Conservation (phyloP, 306 rosid species). For the Luffa acutangula region DNA sequence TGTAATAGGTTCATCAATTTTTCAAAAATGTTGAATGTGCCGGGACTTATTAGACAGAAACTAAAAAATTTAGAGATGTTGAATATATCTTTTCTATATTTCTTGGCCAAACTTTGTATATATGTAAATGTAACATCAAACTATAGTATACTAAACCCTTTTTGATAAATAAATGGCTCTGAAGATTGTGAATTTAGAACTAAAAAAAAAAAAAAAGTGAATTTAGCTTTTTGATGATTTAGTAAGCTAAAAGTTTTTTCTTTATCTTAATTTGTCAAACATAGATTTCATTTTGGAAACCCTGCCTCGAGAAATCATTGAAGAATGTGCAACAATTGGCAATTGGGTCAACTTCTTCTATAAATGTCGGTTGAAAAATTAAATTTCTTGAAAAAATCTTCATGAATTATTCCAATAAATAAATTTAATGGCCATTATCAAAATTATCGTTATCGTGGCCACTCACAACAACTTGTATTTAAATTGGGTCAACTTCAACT, state of each 20-base stretch:
- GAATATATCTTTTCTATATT: too few species aligned
- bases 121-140: not conserved
- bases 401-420: not conserved
- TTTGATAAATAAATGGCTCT: not conserved
- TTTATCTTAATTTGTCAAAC: not conserved
- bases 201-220: too few species aligned
- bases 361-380: not conserved
- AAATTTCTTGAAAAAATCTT: not conserved
- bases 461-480: not conserved
- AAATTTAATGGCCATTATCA: not conserved
- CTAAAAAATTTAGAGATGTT: too few species aligned
- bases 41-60: too few species aligned
- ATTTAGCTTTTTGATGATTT: not conserved
- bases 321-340: not conserved
- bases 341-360: not conserved
- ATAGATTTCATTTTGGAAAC: not conserved
- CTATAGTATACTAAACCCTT: not conserved
- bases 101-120: not conserved
- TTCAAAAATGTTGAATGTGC: too few species aligned
- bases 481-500: not conserved
- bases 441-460: not conserved
- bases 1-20: too few species aligned
- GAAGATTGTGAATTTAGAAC: too few species aligned
- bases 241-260: not conserved
- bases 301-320: not conserved